Evolutionary conservation across 164 flowering plant species (phyloP).

Genomic region (Piper longum): DNA sequence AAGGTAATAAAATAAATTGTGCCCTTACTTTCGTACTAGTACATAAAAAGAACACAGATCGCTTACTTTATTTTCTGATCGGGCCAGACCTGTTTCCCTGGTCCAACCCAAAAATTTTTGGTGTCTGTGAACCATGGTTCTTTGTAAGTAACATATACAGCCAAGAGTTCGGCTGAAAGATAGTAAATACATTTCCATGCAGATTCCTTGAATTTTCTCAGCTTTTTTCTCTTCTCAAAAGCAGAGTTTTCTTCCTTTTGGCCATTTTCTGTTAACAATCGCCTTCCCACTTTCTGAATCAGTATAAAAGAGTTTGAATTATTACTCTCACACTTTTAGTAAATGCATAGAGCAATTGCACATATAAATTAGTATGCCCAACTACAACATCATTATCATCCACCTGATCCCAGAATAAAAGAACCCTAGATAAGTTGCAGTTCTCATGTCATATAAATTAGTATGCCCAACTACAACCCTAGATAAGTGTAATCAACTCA

Average conservation of each 20-base stretch:
- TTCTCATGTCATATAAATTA: not conserved
- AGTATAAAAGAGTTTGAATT: constrained; percentile 7
- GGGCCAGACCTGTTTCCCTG: constrained; percentile 92
- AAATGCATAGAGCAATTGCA: not conserved
- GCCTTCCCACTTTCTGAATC: constrained; percentile 52
- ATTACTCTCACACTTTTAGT: not conserved
- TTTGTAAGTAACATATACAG: constrained; percentile 58
- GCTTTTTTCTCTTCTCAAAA: constrained; percentile 40
- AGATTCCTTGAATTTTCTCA: constrained; percentile 85
- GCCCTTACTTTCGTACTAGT: not conserved
- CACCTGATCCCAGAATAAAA: not conserved
- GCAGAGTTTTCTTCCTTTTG: constrained; percentile 15
- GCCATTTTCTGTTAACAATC: constrained; percentile 43
- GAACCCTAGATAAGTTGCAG: not conserved
- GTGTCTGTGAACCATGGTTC: constrained; percentile 96
- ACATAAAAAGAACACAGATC: not conserved
- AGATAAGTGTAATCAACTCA: too few species aligned
- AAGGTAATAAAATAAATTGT: not conserved
- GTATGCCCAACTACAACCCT: not conserved
- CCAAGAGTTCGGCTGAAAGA: constrained; percentile 81
- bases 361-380: not conserved
- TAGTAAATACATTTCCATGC: constrained; percentile 89
- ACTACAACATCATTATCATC: not conserved
- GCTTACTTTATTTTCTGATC: constrained; percentile 81
- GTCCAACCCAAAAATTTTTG: constrained; percentile 72